A percentile compares a stretch with the other conserved stretches of the same genome.
Evolutionary conservation across 169 alveolate genomes (phyloP).

Genomic region (Besnoitia besnoiti): DNA sequence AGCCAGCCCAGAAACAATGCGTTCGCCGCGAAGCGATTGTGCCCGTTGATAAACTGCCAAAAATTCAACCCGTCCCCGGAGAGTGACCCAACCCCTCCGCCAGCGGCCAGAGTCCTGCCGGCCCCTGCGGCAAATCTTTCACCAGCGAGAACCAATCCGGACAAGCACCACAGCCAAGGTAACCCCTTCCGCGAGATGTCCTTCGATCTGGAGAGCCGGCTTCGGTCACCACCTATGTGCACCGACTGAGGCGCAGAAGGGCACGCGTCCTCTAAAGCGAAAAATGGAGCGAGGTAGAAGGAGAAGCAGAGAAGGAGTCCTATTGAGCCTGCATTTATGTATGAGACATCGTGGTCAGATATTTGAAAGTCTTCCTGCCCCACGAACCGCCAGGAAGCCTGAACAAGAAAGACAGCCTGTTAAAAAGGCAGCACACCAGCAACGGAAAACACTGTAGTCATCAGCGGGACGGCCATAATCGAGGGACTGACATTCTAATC

Average conservation of each 20-base stretch:
- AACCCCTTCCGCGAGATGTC: background rate
- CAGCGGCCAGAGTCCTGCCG: background rate
- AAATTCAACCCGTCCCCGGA: background rate
- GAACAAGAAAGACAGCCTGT: constrained; percentile 6
- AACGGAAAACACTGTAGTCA: background rate
- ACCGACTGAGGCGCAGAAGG: background rate
- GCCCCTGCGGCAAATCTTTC: background rate
- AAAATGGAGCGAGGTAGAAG: background rate
- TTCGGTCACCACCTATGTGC: background rate
- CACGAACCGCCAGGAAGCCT: constrained; percentile 27
- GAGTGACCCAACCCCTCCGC: background rate
- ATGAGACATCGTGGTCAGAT: constrained; percentile 17
- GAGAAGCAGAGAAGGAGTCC: background rate
- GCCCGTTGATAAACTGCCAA: background rate
- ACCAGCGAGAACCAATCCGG: background rate
- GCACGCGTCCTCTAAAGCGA: background rate
- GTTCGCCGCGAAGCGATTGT: background rate
- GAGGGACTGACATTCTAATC: background rate
- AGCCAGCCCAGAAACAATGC: background rate
- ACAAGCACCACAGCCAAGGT: background rate
- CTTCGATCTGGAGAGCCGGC: background rate
- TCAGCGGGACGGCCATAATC: background rate
- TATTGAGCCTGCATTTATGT: constrained; percentile 15
- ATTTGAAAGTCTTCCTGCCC: constrained; percentile 1
- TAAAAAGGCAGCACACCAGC: background rate